Base-by-base conservation (phyloP, 2,329 filamentous ascomycete genomes). In the Neurospora sp. region DNA sequence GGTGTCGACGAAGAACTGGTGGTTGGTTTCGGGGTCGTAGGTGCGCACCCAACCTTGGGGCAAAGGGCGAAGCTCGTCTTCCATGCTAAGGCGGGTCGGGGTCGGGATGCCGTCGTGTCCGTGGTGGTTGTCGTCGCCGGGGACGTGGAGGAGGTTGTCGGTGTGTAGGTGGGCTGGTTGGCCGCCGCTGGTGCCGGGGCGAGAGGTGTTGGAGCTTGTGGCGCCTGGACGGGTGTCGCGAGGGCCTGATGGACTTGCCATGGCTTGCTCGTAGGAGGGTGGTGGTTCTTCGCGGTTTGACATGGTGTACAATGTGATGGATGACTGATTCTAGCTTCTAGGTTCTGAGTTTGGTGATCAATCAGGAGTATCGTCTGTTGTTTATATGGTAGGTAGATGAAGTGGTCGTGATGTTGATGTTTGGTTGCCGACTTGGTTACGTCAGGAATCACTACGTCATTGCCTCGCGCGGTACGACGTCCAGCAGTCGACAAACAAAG, bases 1-100 rank as follows among this genome's bases (percentile, higher is more conserved):
- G 1, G 86, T 89, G 77, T 89, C 85, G 74, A 89, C 87, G 78
- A 87, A 89, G 83, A 88, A 90, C 74, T 89, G 87, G 74, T 89
- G 87, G 19, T 83, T 76, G 13, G 80, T 81, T 68, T 84, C 75
- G 0, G 82, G 76, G 75, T 90, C 87, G 76, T 84, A 89, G 71
- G 83, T 81, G 3, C 87, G 80, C 1, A 88, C 78, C 87, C 87
- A 89, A 58, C 86, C 86, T 15, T 77, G 70, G 0, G 87, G 87
- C 0, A 89, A 80, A 1, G 83, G 80, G 4, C 87, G 82, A 9
- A 80, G 77, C 74, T 88, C 86, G 73, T 89, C 87, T 79, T 89
- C 87, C 86, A 89, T 89, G 33, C 82, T 84, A n/a, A 86, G 82
- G 13, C 87, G 82, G 40, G 79, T 78, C 11, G 81, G 79, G 1